Conservation (phyloP, 2,329 filamentous ascomycete species). For the Trichophaea hybrida region DNA sequence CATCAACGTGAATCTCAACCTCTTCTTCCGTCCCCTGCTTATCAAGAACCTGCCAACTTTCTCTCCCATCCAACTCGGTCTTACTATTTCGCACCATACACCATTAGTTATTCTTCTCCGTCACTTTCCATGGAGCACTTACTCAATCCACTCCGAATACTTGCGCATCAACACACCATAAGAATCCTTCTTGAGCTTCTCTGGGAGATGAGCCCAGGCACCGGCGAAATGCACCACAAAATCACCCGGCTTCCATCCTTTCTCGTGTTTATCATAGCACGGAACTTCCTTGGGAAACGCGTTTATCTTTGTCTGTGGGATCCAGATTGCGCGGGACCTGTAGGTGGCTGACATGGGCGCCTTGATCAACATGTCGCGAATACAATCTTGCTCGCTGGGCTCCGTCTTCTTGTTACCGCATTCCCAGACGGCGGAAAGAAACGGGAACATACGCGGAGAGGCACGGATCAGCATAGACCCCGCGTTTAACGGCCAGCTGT, state of each 20-base stretch:
- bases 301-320: slow-evolving; percentile 32
- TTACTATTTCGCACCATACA: background rate
- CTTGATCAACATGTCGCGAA: slow-evolving; percentile 28
- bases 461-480: slow-evolving; percentile 32
- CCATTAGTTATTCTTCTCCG: background rate
- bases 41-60: background rate
- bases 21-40: background rate
- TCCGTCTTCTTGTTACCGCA: slow-evolving; percentile 13
- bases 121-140: background rate
- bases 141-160: slow-evolving; percentile 24
- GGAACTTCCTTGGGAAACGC: slow-evolving; percentile 32
- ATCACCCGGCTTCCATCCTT: slow-evolving; percentile 29
- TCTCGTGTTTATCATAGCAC: slow-evolving; percentile 30
- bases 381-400: slow-evolving; percentile 32
- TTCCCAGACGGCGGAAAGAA: slow-evolving; percentile 29
- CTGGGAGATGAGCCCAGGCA: slow-evolving; percentile 32
- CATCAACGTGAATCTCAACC: background rate
- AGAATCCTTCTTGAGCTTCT: slow-evolving; percentile 27
- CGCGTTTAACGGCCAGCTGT: slow-evolving; percentile 28
- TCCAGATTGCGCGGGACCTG: slow-evolving; percentile 14
- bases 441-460: slow-evolving; percentile 29
- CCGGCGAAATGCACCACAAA: slow-evolving; percentile 34
- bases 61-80: background rate
- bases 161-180: slow-evolving; percentile 32
- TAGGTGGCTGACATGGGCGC: background rate